Base-by-base conservation (phyloP, 139 green algal genomes). In the Tetraselmis striata region DNA sequence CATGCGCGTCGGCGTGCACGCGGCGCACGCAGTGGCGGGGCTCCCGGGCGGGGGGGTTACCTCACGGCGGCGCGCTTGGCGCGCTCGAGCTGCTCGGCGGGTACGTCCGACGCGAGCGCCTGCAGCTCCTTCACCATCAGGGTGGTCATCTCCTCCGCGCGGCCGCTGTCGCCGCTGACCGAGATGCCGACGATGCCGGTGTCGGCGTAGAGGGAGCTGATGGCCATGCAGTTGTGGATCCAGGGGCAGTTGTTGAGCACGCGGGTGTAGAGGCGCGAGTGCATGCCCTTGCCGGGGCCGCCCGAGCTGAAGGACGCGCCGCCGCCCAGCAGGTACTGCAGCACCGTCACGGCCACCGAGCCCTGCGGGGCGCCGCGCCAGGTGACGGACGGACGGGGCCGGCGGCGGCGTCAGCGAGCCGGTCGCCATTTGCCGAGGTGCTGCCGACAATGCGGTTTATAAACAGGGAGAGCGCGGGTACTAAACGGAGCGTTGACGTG, bases 281-380 rank as follows among this genome's bases (percentile, higher is more conserved):
- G 95, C 96, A 99, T 99, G 87, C 96, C 96, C 88, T 99, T 99
- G 85, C 96, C 96, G 25, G 95, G 94, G 30, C 93, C 94, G 25
- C 89, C 91, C 29, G 92, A 87, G 22, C 90, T 96, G 89, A 99
- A 99, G 45, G 92, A 97, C 79, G 92, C 93, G 82, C 96, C 96
- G 27, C 96, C 96, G 1, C 96, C 96, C 84, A 98, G 84, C 79
- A 98, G 89, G 82, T 95, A 96, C 82, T 94, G 94, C 32, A 98
- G 89, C 74, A 98, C 91, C 77, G 93, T 97, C 83, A 95, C 92
- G 2, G 90, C 90, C 26, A 96, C 88, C 1, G 90, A 86, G 26
- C 87, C 91, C 87, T 67, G 45, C 45, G 45, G n/a, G n/a, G n/a
- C n/a, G n/a, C n/a, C n/a, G n/a, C n/a, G n/a, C n/a, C n/a, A n/a